Percentiles rank a stretch among this genome's conserved stretches.
These are phyloP conservation scores for Teratosphaeria nubilosa DNA, from an alignment of 2,329 filamentous ascomycete species.

Conservation along the genomic window DNA sequence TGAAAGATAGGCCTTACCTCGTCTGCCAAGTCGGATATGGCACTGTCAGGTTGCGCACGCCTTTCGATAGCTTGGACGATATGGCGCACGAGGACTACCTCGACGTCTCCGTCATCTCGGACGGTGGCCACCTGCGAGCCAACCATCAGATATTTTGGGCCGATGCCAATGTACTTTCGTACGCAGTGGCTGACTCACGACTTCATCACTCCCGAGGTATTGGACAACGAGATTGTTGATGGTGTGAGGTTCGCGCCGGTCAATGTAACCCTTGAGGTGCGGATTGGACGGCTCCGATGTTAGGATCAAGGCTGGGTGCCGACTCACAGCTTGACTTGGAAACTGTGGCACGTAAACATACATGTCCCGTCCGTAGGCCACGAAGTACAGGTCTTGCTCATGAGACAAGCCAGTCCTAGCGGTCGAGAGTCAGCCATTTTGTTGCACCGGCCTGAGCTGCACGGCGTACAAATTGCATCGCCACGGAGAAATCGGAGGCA, in stretches of 20 bases:
- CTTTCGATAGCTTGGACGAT: slow-evolving; percentile 25
- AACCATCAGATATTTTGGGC: not conserved
- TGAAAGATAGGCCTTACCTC: slow-evolving; percentile 53
- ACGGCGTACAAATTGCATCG: slow-evolving; percentile 28
- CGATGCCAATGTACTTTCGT: not conserved
- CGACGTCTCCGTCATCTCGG: slow-evolving; percentile 48
- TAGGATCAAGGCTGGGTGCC: slow-evolving; percentile 29
- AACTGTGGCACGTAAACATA: slow-evolving; percentile 36
- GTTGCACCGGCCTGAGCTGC: not conserved
- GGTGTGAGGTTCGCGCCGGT: slow-evolving; percentile 30
- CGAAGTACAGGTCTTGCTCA: slow-evolving; percentile 38
- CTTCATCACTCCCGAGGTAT: slow-evolving; percentile 36
- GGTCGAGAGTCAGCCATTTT: not conserved
- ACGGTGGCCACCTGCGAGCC: slow-evolving; percentile 33
- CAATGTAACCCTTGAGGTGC: slow-evolving; percentile 24
- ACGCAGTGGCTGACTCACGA: slow-evolving; percentile 11
- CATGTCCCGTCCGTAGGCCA: slow-evolving; percentile 32
- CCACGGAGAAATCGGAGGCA: slow-evolving; percentile 26
- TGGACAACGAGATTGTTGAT: slow-evolving; percentile 37
- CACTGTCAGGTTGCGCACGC: slow-evolving; percentile 20
- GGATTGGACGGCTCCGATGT: slow-evolving; percentile 27
- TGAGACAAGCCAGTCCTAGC: slow-evolving; percentile 36
- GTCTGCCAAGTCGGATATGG: slow-evolving; percentile 31
- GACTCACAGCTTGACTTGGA: slow-evolving; percentile 30
- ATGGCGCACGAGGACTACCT: slow-evolving; percentile 31